Base-by-base conservation (phyloP, 768 basidiomycete species). In the Porpolomopsis calyptriformis region DNA sequence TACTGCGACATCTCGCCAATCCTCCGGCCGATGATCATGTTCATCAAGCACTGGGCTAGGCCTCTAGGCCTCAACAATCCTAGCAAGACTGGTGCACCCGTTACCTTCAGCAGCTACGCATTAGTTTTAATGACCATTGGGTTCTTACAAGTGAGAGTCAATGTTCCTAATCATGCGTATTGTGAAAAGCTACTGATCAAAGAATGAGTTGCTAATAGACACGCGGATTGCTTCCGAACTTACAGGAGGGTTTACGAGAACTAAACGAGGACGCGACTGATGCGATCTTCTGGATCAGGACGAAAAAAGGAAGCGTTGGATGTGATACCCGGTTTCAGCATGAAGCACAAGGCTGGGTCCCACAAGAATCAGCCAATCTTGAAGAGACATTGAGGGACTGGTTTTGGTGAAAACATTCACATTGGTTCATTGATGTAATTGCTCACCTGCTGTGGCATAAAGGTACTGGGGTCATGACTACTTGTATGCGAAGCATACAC, bases 1-100 rank as follows among this genome's bases (percentile, higher is more conserved):
- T 85, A 84, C 59, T 76, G 72, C 47, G 56, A 67, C 25, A 52
- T 72, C 0, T 61, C 59, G 3, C 74, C 76, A 0, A 48, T 70
- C 1, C 58, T 80, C 26, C 62, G 67, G 1, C 62, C 67, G 4
- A 50, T 80, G 53, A 49, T 80, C 5, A 53, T 60, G 38, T 57
- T 64, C 26, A 64, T 83, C 57, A 82, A 84, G 57, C 49, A 57
- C 14, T 85, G 82, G 81, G 78, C 80, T 9, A 71, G 70, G 45
- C 65, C 70, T 20, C 62, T 70, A 4, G 71, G 64, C 0, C 58
- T 80, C 36, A 82, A 82, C 54, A 56, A 58, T 14, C 71, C 80
- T 0, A 56, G 64, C 14, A 53, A 20, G 7, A 31, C 5, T 4
- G 50, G 47, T 26, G 52, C 51, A 2, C 52, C 61, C 1, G 42